Evolutionary conservation across 78 protist genomes (phyloP).

Genomic region (Cavenderia fasciculata): DNA sequence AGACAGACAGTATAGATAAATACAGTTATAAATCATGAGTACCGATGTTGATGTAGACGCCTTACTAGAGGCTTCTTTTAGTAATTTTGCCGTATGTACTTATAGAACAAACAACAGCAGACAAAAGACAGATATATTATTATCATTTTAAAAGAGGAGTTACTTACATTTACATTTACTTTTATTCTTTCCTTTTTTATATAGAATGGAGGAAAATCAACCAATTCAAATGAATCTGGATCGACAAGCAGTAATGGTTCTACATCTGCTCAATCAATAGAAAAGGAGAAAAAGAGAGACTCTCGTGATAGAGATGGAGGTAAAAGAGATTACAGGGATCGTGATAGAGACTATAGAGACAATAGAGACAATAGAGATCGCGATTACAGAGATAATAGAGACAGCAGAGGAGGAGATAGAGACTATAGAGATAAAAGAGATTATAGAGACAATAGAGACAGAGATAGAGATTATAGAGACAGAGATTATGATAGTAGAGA

Average conservation of each 20-base stretch:
- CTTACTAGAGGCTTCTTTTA: slow-evolving; percentile 31
- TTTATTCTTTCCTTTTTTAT: neutral
- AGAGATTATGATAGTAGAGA: slow-evolving; percentile 1
- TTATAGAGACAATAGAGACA: neutral
- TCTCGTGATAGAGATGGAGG: neutral
- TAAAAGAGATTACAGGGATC: neutral
- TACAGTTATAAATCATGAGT: neutral
- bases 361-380: neutral
- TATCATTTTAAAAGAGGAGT: neutral
- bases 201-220: neutral
- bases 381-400: neutral
- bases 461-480: slow-evolving; percentile 6
- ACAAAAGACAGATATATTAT: too few relatives aligned
- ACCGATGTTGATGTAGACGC: slow-evolving; percentile 13
- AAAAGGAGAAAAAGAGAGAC: too few relatives aligned
- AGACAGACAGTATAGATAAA: neutral
- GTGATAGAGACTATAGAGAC: neutral
- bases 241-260: neutral
- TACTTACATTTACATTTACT: neutral
- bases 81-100: neutral
- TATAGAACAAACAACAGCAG: too few relatives aligned
- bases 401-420: neutral
- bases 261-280: neutral
- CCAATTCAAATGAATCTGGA: neutral
- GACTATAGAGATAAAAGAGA: neutral